Base-by-base conservation (phyloP, 2,329 filamentous ascomycete species). In the Colletotrichum sansevieriae region DNA sequence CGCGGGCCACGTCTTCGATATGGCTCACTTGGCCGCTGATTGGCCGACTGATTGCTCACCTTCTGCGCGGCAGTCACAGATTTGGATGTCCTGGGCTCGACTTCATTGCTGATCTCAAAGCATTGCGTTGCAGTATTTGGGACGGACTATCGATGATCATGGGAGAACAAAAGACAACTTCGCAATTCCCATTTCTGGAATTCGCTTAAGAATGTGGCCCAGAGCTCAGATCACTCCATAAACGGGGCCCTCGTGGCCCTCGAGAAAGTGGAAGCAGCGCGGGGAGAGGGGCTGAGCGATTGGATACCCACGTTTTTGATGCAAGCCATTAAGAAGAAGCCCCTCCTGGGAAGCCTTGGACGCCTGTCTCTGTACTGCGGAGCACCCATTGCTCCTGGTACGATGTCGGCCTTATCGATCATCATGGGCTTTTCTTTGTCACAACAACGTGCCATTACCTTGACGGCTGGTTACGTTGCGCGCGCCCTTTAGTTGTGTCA, bases 291-390 rank as follows among this genome's bases (percentile, higher is more conserved):
- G 35, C 55, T 49, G 35, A 60, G 55, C 62, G 55, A 52, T 65
- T 35, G 52, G 41, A 39, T 65, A 61, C 25, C 55, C 65, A 68
- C 62, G 65, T 65, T 68, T 65, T 61, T 68, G 65, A 68, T 61
- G 62, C 65, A 68, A 68, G 65, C 65, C 65, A 68, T 68, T 51
- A 65, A 65, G 29, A 13, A n/a, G 22, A 33, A 35, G 62, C 61
- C 65, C 65, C 62, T 65, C 55, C 29, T 18, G 37, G 25, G 25
- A 52, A 49, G 33, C 43, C 37, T 33, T 51, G 58, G 58, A 57
- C 51, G 33, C 29, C 47, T 37, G 39, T 20, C 54, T 52, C 54
- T 52, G 51, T 9, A 37, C 35, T 15, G 54, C 55, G 65, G 54
- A 59, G 54, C 55, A 62, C 59, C 9, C 29, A 46, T 60, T 37